A percentile compares a stretch with the other conserved stretches of the same genome.
phyloP scores from a whole-genome alignment of 1,284 basidiomycete genomes.

The Moesziomyces sp. region DNA sequence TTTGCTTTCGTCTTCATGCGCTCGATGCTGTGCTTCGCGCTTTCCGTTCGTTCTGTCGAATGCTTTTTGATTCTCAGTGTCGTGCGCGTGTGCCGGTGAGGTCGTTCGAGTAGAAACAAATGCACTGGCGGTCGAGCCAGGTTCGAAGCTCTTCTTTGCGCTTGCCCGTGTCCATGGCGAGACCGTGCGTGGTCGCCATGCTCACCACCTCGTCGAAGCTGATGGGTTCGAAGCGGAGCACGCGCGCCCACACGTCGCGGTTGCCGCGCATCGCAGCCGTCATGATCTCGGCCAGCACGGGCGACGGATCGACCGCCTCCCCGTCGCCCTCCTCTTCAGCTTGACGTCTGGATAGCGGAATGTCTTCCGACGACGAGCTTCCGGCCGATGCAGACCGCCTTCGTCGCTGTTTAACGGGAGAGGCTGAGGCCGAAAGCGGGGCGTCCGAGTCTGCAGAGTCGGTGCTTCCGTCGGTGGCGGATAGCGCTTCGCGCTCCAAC shows the following conservation, averaged over 20 bases:
- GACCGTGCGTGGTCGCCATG: conserved; percentile 14
- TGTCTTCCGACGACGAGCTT: conserved; percentile 15
- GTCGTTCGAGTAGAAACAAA: conserved; percentile 38
- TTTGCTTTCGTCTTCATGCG: conserved; percentile 5
- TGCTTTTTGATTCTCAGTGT: conserved; percentile 14
- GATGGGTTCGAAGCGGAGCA: conserved; percentile 45
- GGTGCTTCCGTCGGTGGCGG: conserved; percentile 17
- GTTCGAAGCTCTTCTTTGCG: conserved; percentile 34
- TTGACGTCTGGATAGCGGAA: conserved; percentile 5
- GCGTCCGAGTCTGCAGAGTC: background rate
- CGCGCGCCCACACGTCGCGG: conserved; percentile 8
- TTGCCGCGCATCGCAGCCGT: conserved; percentile 17
- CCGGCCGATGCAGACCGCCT: conserved; percentile 7
- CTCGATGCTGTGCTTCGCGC: background rate
- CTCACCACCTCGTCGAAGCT: conserved; percentile 45
- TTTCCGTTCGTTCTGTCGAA: background rate
- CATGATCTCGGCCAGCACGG: conserved; percentile 24
- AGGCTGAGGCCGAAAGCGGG: conserved; percentile 12
- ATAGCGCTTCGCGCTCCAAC: conserved; percentile 27
- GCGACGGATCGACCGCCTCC: conserved; percentile 13
- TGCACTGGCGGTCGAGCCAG: conserved; percentile 40
- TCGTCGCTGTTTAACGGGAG: conserved; percentile 4
- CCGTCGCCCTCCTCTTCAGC: background rate
- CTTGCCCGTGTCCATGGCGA: conserved; percentile 23
- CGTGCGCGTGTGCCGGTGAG: conserved; percentile 23